phyloP scores from a whole-genome alignment of 2,329 filamentous ascomycete species.

The Ustilaginoidea virens region DNA sequence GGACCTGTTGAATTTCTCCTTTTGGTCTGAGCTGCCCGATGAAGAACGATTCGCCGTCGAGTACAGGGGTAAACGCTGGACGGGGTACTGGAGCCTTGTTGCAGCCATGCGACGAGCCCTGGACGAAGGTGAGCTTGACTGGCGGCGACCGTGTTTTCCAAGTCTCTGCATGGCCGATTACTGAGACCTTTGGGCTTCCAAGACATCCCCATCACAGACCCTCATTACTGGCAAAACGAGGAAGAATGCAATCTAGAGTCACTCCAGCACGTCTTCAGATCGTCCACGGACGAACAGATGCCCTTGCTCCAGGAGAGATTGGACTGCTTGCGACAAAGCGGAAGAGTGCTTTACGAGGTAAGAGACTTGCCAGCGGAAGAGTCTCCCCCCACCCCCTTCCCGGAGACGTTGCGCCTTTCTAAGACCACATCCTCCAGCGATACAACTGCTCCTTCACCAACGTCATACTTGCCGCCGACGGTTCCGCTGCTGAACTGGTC shows the following conservation, averaged over 20 bases:
- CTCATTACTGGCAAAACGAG: constrained; percentile 72
- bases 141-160: not conserved
- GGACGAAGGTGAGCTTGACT: constrained; percentile 49
- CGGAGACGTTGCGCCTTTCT: not conserved
- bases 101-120: constrained; percentile 74
- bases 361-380: constrained; percentile 6
- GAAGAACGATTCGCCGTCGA: constrained; percentile 67
- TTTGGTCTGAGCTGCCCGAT: constrained; percentile 66
- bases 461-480: constrained; percentile 56
- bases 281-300: constrained; percentile 72
- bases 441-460: constrained; percentile 62
- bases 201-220: constrained; percentile 80
- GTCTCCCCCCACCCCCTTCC: not conserved
- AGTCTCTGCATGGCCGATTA: not conserved
- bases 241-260: constrained; percentile 60
- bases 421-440: too few species aligned
- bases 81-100: constrained; percentile 89
- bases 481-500: constrained; percentile 71
- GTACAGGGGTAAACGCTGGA: constrained; percentile 71
- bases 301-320: constrained; percentile 69
- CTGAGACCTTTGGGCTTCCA: constrained; percentile 3
- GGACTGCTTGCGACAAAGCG: constrained; percentile 67
- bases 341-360: constrained; percentile 64
- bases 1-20: constrained; percentile 93
- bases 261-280: constrained; percentile 67